Evolutionary conservation across 208 protist genomes (phyloP), one percentile per base, ranked within the genome.

Genomic region (Leishmania aethiopica): DNA sequence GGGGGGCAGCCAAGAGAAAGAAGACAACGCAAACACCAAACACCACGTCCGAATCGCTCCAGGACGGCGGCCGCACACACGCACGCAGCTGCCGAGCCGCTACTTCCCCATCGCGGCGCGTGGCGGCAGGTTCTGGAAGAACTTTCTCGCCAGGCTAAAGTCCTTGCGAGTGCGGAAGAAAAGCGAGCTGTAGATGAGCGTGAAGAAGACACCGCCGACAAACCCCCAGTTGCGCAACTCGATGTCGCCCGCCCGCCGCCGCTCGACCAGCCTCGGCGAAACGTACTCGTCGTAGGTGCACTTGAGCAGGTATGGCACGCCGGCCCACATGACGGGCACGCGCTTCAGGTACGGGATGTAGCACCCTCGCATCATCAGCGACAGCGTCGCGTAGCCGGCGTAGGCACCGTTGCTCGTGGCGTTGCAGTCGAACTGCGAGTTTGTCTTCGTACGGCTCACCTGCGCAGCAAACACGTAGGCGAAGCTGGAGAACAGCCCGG

Each of bases 251-350:
- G 53, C 42, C 11, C 83, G 77, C 3, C 91, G 89, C 64, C 69
- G 86, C 66, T 95, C 94, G 1, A 95, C 45, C 84, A 88, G 92
- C 35, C 81, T 87, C 19, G 92, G 94, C 32, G 77, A 83, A 75
- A 96, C 85, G 80, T 95, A 97, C 87, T 97, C 94, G 69, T 96
- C 93, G 75, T 95, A 95, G 10, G 85, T 75, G 81, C 93, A 96
- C 83, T 94, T 93, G 22, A 84, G 32, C 37, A 96, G 77, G 78
- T 96, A 97, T 3, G 90, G 89, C 6, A 85, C 77, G 74, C 89
- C 92, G 49, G 94, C 17, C 66, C 80, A 95, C 51, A 87, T 80
- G 47, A 92, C 78, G 10, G 89, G 92, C 3, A 79, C 76, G 1
- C 88, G 84, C 84, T 91, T 95, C 42, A 86, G 85, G 25, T 83